A percentile compares a stretch with the other conserved stretches of the same genome.
phyloP scores from a whole-genome alignment of 148 eudicot genomes.

The Chenopodium album region DNA sequence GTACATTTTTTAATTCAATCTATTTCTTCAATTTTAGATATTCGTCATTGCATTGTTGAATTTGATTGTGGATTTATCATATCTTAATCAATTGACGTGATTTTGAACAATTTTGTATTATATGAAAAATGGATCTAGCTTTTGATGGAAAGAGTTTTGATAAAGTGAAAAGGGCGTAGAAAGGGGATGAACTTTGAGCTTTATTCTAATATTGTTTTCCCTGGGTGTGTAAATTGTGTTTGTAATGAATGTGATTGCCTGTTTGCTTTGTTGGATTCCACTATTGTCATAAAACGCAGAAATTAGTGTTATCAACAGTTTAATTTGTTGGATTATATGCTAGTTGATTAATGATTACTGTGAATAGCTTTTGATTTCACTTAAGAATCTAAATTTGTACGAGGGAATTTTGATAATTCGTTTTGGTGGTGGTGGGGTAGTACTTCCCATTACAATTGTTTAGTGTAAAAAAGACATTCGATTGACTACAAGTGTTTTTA shows the following conservation, averaged over 20 bases:
- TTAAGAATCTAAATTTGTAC: not conserved
- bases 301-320: not conserved
- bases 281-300: not conserved
- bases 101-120: not conserved
- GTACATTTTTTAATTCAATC: slow-evolving; percentile 39
- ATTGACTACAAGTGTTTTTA: not conserved
- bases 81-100: not conserved
- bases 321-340: not conserved
- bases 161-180: not conserved
- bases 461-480: not conserved
- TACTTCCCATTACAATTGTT: not conserved
- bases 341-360: not conserved
- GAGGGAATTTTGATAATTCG: not conserved
- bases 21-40: too few relatives aligned
- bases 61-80: not conserved
- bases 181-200: not conserved
- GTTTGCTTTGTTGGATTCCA: not conserved
- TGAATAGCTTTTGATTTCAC: too few relatives aligned
- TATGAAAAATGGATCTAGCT: not conserved
- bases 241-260: not conserved
- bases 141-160: not conserved
- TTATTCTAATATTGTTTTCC: not conserved
- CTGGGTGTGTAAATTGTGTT: not conserved
- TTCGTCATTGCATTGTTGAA: not conserved
- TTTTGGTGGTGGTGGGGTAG: not conserved